Conservation (phyloP, 225 moss, liverwort and hornwort genomes). For the Lunularia cruciata region DNA sequence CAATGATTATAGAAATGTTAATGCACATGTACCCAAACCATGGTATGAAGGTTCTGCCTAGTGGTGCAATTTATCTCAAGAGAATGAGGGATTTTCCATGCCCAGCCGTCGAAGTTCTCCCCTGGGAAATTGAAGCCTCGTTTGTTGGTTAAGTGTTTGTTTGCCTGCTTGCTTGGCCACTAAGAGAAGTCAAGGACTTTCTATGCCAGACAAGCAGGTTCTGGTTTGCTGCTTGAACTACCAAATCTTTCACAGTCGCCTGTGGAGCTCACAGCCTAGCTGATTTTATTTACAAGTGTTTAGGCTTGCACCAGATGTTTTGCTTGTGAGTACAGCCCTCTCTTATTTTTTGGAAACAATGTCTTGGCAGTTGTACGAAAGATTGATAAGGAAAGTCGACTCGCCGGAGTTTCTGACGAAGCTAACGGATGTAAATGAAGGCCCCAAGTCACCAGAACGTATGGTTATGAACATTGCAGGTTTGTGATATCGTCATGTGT, state of each 20-base stretch:
- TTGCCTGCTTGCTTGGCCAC: no score
- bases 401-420: conserved; percentile 78
- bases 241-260: no score
- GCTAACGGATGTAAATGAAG: conserved; percentile 37
- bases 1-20: neutral
- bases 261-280: no score
- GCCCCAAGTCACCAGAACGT: conserved; percentile 24
- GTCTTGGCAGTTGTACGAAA: conserved; percentile 64
- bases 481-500: neutral
- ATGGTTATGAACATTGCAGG: conserved; percentile 36
- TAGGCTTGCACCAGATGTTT: no score
- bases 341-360: neutral
- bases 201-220: no score
- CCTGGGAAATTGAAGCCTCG: neutral
- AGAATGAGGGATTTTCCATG: neutral
- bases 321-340: no score
- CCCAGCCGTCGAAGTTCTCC: no score
- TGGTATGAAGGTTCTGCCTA: neutral
- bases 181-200: no score
- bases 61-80: neutral
- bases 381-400: conserved; percentile 75
- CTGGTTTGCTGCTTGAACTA: no score
- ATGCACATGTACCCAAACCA: no score
- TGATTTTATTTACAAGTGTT: no score
- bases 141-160: neutral